A percentile compares a stretch with the other conserved stretches of the same genome.
phyloP scores from a whole-genome alignment of 176 grass and related monocot species.

The Saccharum spontaneum region DNA sequence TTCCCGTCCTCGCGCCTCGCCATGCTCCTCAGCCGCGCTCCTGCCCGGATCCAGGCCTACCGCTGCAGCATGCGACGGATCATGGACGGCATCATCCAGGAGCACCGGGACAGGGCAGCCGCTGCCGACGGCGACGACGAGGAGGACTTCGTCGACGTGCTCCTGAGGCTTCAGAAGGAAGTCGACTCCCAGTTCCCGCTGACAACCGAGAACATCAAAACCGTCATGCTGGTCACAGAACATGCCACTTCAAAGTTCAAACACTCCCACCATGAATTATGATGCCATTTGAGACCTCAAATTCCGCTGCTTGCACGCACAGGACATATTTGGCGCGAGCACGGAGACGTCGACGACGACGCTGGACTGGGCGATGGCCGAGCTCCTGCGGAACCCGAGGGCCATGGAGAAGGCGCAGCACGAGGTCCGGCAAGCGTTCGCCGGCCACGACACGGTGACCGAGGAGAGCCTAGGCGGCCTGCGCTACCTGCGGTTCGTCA shows the following conservation, averaged over 20 bases:
- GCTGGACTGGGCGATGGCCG: constrained; percentile 48
- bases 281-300: background rate
- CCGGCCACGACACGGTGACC: background rate
- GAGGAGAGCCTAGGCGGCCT: constrained; percentile 24
- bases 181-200: constrained; percentile 31
- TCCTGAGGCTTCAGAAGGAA: constrained; percentile 52
- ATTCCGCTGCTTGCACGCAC: background rate
- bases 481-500: constrained; percentile 35
- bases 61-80: constrained; percentile 27
- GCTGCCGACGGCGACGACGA: constrained; percentile 13
- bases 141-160: constrained; percentile 39
- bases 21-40: constrained; percentile 35
- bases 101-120: constrained; percentile 27
- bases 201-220: constrained; percentile 59
- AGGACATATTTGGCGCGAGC: constrained; percentile 52
- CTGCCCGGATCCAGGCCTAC: background rate
- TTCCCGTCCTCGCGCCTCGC: constrained; percentile 55
- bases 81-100: constrained; percentile 45
- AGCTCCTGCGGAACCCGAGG: constrained; percentile 38
- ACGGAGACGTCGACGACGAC: constrained; percentile 49
- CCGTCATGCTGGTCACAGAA: constrained; percentile 37
- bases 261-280: background rate
- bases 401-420: constrained; percentile 36
- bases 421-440: constrained; percentile 34
- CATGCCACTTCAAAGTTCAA: background rate